Base-by-base conservation (phyloP, 2,329 filamentous ascomycete genomes). In the Fusarium domesticum region DNA sequence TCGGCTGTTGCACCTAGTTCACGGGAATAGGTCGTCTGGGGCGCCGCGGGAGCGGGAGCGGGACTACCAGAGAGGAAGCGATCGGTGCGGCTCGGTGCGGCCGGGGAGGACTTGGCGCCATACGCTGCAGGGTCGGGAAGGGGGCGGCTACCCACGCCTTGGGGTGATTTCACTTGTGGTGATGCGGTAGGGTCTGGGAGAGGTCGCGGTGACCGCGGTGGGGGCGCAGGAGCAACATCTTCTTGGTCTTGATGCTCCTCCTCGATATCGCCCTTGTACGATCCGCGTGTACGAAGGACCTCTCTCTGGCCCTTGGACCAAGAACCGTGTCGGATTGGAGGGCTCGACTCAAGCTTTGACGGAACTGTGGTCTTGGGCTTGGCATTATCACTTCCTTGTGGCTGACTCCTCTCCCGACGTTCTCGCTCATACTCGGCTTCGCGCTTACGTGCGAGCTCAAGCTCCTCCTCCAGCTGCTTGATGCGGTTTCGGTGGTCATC, bases 401-500 rank as follows among this genome's bases (percentile, higher is more conserved):
- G 40, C 57, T 61, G 63, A 59, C 75, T 47, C 63, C 78, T 71
- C 67, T 71, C 70, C 63, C 80, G 64, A 46, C 82, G 69, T 59
- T 78, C 73, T 50, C 74, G 68, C 69, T 85, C 71, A 65, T 84
- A 77, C 70, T 85, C 74, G 65, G 78, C 67, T 64, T 85, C 74
- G 66, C 85, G 64, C 70, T 84, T 64, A 58, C 84, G 72, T 53
- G 82, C 74, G 61, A 78, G 54, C 71, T 86, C 75, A 16, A 82
- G 64, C 74, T 88, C 73, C 69, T 80, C 75, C 68, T 97, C 92
- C 5, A 97, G 75, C 63, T 96, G 85, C 57, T 80, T 80, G 50
- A 96, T 84, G 32, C 90, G 82, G 51, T 76, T 78, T 50, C 75
- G 80, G 64, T 92, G 77, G 42, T 74, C 71, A 15, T 64, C 56